These are phyloP conservation scores for Botrytis tulipae DNA, from an alignment of 2,329 filamentous ascomycete species.

Conservation along the genomic window DNA sequence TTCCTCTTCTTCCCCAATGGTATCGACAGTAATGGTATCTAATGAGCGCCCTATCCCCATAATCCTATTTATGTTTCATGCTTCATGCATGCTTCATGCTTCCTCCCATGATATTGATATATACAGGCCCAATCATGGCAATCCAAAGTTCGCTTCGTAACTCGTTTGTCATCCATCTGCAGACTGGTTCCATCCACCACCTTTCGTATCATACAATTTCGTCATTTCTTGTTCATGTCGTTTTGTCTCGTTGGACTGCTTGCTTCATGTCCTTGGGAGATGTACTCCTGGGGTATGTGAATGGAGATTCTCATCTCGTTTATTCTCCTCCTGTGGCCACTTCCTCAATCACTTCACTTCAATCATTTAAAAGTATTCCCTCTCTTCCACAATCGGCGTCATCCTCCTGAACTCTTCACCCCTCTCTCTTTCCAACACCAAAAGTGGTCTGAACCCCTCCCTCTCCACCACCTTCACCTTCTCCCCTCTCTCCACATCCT, in stretches of 20 bases:
- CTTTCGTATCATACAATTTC: not conserved
- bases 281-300: not conserved
- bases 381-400: not conserved
- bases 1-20: not conserved
- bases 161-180: not conserved
- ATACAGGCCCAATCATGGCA: not conserved
- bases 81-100: not conserved
- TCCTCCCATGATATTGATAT: not conserved
- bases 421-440: not conserved
- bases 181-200: not conserved
- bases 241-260: not conserved
- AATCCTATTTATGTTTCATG: not conserved
- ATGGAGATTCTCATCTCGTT: not conserved
- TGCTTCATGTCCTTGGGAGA: not conserved
- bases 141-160: not conserved
- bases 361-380: not conserved
- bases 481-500: not conserved
- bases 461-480: not conserved
- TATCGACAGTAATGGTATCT: constrained; percentile 1
- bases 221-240: not conserved
- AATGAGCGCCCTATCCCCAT: not conserved
- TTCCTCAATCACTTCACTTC: not conserved
- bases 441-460: not conserved
- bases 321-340: not conserved
- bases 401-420: not conserved